Base-by-base conservation (phyloP, 2,329 filamentous ascomycete species). In the Aureobasidium subglaciale region DNA sequence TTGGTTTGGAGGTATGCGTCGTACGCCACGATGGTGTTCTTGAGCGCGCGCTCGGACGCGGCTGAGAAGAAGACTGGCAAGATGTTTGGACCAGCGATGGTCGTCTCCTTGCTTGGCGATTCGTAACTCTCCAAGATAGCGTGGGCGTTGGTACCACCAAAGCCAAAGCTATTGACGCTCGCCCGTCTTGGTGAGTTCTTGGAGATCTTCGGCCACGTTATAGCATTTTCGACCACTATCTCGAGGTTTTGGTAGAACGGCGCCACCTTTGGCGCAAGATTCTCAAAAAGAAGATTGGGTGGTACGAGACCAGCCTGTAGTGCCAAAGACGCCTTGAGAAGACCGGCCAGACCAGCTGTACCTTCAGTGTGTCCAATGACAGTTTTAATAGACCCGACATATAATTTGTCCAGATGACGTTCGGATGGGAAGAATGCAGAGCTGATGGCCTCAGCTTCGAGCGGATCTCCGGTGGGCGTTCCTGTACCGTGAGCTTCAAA, bases 281-380 rank as follows among this genome's bases (percentile, higher is more conserved):
- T n/a, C n/a, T n/a, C n/a, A n/a, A n/a, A n/a, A n/a, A n/a, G n/a
- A n/a, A n/a, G n/a, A n/a, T n/a, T n/a, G n/a, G n/a, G n/a, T n/a
- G n/a, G n/a, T n/a, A n/a, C n/a, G n/a, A n/a, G n/a, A n/a, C n/a
- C 60, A 15, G 60, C 57, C 38, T 68, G 61, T 7, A 67, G 25
- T 30, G 58, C 54, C 43, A 63, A 29, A 25, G 59, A 16, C 2
- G 60, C 56, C 46, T 74, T 74, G n/a, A 80, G 15, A 22, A 40
- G 16, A 40, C 37, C 37, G 13, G 37, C 37, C 4, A 80, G 62
- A 1, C 78, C 78, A 3, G 75, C 75, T 1, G 74, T 70, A 8
- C 75, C 74, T 62, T 80, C 78, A 0, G 73, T 74, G 59, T 81
- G 77, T 18, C 78, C 78, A 22, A 68, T 56, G 22, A 66, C 64